Conservation (phyloP, 371 early-diverging fungal species). For the Lichtheimia corymbifera region DNA sequence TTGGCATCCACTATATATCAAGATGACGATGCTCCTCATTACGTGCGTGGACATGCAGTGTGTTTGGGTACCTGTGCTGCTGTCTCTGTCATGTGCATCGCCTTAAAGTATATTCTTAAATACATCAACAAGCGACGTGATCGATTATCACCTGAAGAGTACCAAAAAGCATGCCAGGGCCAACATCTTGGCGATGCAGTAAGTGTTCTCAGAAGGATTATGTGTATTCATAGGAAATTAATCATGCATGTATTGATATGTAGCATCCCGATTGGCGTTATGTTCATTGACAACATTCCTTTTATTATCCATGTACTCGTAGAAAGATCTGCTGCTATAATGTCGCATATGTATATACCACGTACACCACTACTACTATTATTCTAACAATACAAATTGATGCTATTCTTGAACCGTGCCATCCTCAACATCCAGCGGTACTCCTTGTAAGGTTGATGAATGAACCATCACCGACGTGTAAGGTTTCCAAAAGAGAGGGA, state of each 20-base stretch:
- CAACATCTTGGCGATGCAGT: conserved; percentile 53
- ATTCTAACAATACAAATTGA: too few species aligned
- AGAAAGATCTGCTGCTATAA: too few species aligned
- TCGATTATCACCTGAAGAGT: conserved; percentile 40
- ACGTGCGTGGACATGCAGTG: conserved; percentile 47
- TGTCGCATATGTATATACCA: too few species aligned
- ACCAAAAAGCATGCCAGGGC: conserved; percentile 36
- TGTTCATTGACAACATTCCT: conserved; percentile 11
- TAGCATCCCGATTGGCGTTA: conserved; percentile 61
- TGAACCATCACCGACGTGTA: too few species aligned
- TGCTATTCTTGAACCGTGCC: too few species aligned
- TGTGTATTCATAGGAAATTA: not conserved
- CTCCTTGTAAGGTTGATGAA: too few species aligned
- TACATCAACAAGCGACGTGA: conserved; percentile 12
- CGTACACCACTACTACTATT: too few species aligned
- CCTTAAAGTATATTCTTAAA: conserved; percentile 40
- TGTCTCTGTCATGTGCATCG: conserved; percentile 34
- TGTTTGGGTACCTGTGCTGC: conserved; percentile 44
- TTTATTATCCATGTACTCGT: too few species aligned
- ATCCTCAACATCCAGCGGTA: too few species aligned
- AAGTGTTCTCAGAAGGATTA: not conserved
- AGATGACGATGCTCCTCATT: conserved; percentile 57
- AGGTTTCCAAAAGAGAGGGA: too few species aligned
- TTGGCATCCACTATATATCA: conserved; percentile 65
- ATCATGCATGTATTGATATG: too few species aligned